phyloP scores from a whole-genome alignment of 257 asterid genomes.

The Solanum commersonii region DNA sequence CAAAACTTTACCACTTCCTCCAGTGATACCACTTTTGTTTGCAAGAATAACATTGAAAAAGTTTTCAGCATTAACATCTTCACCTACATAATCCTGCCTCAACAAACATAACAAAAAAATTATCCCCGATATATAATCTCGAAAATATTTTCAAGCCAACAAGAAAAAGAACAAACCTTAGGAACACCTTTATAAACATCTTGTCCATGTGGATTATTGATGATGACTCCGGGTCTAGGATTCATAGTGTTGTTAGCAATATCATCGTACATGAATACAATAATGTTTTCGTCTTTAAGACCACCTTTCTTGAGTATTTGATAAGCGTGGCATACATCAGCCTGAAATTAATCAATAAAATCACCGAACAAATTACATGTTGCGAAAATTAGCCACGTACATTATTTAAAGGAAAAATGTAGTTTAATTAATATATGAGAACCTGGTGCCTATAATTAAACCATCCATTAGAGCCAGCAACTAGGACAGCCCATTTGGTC shows the following conservation, averaged over 20 bases:
- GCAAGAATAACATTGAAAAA: constrained; percentile 74
- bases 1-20: constrained; percentile 93
- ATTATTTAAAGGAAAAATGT: neutral
- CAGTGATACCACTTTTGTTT: constrained; percentile 58
- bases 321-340: constrained; percentile 92
- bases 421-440: neutral
- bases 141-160: neutral
- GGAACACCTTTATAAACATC: constrained; percentile 94
- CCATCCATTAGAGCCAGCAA: constrained; percentile 94
- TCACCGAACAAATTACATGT: neutral
- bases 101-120: neutral
- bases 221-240: constrained; percentile 83
- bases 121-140: neutral
- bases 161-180: constrained; percentile 38
- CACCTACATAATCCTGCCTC: constrained; percentile 77
- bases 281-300: constrained; percentile 77
- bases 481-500: constrained; percentile 81
- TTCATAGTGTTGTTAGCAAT: constrained; percentile 65
- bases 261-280: constrained; percentile 87
- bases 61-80: constrained; percentile 58
- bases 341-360: constrained; percentile 23
- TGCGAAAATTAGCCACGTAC: neutral
- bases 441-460: constrained; percentile 98
- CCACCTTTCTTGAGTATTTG: constrained; percentile 78
- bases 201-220: constrained; percentile 72